A percentile compares a stretch with the other conserved stretches of the same genome.
These are phyloP conservation scores for Trichoderma reesei DNA, from an alignment of 495 filamentous ascomycete genomes.

Conservation along the genomic window DNA sequence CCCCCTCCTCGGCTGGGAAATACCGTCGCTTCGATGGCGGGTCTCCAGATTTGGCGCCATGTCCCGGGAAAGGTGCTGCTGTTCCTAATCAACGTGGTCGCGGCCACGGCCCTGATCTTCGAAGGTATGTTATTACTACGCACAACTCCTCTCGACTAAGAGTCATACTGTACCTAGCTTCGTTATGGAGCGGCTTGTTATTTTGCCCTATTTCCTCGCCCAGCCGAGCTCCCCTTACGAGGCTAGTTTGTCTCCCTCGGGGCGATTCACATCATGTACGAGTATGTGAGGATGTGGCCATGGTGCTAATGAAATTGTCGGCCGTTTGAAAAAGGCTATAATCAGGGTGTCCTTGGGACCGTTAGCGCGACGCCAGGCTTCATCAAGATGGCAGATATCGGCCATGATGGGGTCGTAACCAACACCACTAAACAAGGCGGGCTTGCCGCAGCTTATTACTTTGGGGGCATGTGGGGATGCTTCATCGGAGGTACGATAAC, in stretches of 20 bases:
- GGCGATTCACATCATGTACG: too few species aligned
- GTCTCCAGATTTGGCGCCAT: conserved; percentile 18
- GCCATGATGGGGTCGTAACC: conserved; percentile 17
- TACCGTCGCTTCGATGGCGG: conserved; percentile 8
- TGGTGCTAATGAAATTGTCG: background rate
- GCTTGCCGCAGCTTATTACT: conserved; percentile 45
- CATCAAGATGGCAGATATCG: conserved; percentile 27
- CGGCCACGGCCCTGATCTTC: conserved; percentile 19
- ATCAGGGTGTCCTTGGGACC: conserved; percentile 68
- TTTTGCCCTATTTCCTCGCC: conserved; percentile 31
- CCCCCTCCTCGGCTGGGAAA: too few species aligned
- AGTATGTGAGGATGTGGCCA: too few species aligned
- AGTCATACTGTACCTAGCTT: too few species aligned
- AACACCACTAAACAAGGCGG: conserved; percentile 30
- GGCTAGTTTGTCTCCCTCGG: background rate
- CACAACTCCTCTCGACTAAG: too few species aligned
- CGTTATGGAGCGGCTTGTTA: background rate
- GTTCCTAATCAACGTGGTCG: conserved; percentile 21
- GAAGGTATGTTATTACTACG: too few species aligned
- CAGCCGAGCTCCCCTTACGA: conserved; percentile 16
- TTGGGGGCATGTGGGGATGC: conserved; percentile 46
- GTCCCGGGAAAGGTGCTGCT: conserved; percentile 18
- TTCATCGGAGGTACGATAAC: conserved; percentile 19
- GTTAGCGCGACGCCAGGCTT: conserved; percentile 47
- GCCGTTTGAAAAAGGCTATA: conserved; percentile 41